Evolutionary conservation across 257 asterid genomes (phyloP).

Genomic region (Fraxinus excelsior): DNA sequence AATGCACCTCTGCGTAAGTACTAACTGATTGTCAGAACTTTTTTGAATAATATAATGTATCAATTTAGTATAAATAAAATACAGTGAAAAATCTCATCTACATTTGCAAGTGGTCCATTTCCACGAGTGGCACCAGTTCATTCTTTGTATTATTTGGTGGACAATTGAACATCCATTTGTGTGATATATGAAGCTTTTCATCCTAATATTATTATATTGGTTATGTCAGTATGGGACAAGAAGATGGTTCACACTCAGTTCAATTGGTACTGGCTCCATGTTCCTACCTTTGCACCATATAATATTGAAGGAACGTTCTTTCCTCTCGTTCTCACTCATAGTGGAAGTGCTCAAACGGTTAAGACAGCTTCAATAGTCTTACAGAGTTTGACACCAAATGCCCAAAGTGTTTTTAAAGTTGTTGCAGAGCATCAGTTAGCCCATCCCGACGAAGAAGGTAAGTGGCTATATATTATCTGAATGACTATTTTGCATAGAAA

Average conservation of each 20-base stretch:
- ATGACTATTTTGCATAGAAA: constrained; percentile 13
- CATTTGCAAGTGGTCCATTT: background rate
- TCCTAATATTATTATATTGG: constrained; percentile 16
- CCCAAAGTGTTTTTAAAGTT: constrained; percentile 80
- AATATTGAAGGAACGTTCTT: constrained; percentile 78
- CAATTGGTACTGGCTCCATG: constrained; percentile 95
- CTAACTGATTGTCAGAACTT: constrained; percentile 15
- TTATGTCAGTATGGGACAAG: constrained; percentile 83
- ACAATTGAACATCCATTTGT: background rate
- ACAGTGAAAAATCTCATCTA: background rate
- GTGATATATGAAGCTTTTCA: constrained; percentile 3
- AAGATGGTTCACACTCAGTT: constrained; percentile 97
- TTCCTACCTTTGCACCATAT: constrained; percentile 90
- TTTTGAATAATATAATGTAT: background rate
- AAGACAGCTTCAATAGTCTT: constrained; percentile 90
- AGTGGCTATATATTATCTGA: constrained; percentile 29
- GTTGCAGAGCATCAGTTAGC: constrained; percentile 80
- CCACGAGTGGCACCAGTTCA: background rate
- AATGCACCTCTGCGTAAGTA: constrained; percentile 89
- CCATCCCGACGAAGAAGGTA: constrained; percentile 87
- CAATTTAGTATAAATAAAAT: background rate
- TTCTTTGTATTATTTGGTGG: background rate
- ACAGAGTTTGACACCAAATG: constrained; percentile 93
- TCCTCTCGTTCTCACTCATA: constrained; percentile 82
- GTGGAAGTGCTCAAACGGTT: constrained; percentile 70